Percentiles rank a stretch among this genome's conserved stretches.
These are phyloP conservation scores for Rostrohypoxylon terebratum DNA, from an alignment of 495 filamentous ascomycete genomes.

Conservation along the genomic window DNA sequence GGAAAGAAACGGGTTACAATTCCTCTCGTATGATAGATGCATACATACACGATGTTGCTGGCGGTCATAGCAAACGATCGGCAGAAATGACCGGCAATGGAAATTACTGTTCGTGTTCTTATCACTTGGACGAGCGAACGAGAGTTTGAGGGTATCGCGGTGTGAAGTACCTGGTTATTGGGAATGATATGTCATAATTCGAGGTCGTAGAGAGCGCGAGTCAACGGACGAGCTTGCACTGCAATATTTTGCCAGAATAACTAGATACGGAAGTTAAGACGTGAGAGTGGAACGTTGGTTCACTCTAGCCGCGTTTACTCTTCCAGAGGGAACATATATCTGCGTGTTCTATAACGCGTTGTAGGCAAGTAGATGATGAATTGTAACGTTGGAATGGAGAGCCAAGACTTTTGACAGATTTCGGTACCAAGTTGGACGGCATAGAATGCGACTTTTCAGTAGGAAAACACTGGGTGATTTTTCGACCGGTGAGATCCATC, in stretches of 20 bases:
- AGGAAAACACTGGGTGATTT: not conserved
- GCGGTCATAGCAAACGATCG: constrained; percentile 22
- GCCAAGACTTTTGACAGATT: not conserved
- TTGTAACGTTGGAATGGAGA: constrained; percentile 27
- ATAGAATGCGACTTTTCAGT: constrained; percentile 20
- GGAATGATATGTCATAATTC: constrained; percentile 39
- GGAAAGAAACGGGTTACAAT: constrained; percentile 4
- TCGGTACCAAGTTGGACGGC: constrained; percentile 8
- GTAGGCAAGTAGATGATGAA: constrained; percentile 7
- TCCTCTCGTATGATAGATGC: constrained; percentile 23
- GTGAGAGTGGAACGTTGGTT: constrained; percentile 10
- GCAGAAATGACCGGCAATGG: constrained; percentile 23
- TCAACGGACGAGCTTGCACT: constrained; percentile 16
- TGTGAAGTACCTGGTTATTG: constrained; percentile 39
- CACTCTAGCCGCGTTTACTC: not conserved
- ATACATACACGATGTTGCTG: constrained; percentile 20
- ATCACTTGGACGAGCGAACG: constrained; percentile 9
- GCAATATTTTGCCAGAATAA: constrained; percentile 24
- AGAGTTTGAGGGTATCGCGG: constrained; percentile 5
- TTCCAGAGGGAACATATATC: not conserved
- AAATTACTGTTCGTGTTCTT: constrained; percentile 13
- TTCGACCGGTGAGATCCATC: constrained; percentile 7
- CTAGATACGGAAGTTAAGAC: constrained; percentile 17
- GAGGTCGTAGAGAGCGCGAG: constrained; percentile 14
- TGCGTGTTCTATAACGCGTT: not conserved